Base-by-base conservation (phyloP, 768 basidiomycete species). In the Podaxis mareebaensis region DNA sequence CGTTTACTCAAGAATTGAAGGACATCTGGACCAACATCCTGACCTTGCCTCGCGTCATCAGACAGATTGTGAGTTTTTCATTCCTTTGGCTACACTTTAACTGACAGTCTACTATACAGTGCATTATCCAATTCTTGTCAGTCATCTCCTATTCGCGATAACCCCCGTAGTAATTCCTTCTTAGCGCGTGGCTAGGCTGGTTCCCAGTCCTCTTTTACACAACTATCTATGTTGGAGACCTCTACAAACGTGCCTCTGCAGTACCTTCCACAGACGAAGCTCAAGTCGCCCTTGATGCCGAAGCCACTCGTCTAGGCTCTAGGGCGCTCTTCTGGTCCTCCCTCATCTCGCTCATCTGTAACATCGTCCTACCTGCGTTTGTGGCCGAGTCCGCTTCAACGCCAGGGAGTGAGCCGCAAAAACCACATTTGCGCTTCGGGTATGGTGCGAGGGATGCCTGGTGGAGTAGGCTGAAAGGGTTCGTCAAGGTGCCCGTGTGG, bases 121-220 rank as follows among this genome's bases (percentile, higher is more conserved):
- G 85, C 67, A 75, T 90, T 30, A 86, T 92, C 20, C 90, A 93
- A 75, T 91, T 92, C 73, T 92, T 93, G 89, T 92, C 71, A 68
- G 87, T 75, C 28, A 6, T n/a, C 38, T 44, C 22, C 6, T 39
- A 38, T 2, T 52, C 57, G 57, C 4, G n/a, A 40, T 38, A 11
- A 53, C 3, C 51, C 49, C 8, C 20, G 22, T 58, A 24, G 52
- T 36, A 49, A 28, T 26, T 48, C 10, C 22, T 38, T 17, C 15
- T 11, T 61, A 93, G 92, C 64, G 83, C 87, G 12, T 96, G 88
- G 88, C 81, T 95, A 64, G 91, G 86, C 7, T 98, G 96, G 96
- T 97, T 96, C 70, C 95, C 96, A 0, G 77, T 95, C 26, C 80
- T 96, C 1, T 95, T 96, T 75, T 96, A 94, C 77, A 90, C 88